Conservation (phyloP, 305 asterid species). For the Fraxinus greggii region DNA sequence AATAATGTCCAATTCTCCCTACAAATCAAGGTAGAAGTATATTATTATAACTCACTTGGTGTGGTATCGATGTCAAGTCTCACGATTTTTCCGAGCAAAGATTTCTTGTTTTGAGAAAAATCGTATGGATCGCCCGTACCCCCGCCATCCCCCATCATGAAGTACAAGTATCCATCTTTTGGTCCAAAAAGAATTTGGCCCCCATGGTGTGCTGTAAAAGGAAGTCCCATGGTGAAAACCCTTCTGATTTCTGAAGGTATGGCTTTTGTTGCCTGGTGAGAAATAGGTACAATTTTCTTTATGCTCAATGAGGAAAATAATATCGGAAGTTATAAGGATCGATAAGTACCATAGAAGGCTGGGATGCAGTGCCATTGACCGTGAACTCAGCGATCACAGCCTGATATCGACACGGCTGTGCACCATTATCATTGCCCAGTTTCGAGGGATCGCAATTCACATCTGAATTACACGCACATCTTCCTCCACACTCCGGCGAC, state of each 20-base stretch:
- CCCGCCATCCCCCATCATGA: conserved; percentile 99
- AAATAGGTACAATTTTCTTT: conserved; percentile 11
- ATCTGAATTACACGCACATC: conserved; percentile 89
- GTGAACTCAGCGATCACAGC: conserved; percentile 74
- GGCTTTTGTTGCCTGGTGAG: conserved; percentile 58
- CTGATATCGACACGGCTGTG: conserved; percentile 77
- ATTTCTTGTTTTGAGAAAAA: conserved; percentile 88
- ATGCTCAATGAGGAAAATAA: background rate
- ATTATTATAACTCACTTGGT: conserved; percentile 57
- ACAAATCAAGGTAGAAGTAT: background rate
- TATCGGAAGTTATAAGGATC: background rate
- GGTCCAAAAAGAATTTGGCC: conserved; percentile 96
- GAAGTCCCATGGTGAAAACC: conserved; percentile 93
- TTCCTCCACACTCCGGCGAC: conserved; percentile 74
- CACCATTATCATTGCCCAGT: conserved; percentile 53
- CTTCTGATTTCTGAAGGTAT: conserved; percentile 76
- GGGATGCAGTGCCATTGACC: conserved; percentile 51
- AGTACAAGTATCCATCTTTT: conserved; percentile 70
- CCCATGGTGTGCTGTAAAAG: conserved; percentile 71
- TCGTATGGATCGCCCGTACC: conserved; percentile 66
- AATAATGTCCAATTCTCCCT: background rate
- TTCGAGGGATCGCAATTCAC: conserved; percentile 78
- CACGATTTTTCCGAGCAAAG: conserved; percentile 91
- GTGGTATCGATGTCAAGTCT: conserved; percentile 73
- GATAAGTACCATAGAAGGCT: conserved; percentile 52